Evolutionary conservation across 2,329 filamentous ascomycete genomes (phyloP).

Genomic region (Arthroderma sp.): DNA sequence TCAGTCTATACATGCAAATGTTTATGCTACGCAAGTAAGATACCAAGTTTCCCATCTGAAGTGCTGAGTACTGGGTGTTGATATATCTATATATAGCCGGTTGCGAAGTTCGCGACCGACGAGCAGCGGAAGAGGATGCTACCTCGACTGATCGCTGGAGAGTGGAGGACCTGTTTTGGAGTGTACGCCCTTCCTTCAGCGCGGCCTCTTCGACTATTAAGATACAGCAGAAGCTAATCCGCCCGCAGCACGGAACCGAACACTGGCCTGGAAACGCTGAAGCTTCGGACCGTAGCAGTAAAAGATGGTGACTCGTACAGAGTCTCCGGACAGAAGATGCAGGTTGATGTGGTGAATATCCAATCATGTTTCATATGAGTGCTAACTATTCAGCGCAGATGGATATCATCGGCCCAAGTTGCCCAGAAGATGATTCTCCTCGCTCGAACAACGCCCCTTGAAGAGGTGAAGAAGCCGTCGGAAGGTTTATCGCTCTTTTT

Average conservation of each 20-base stretch:
- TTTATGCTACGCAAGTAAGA: constrained; percentile 49
- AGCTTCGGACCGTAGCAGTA: constrained; percentile 53
- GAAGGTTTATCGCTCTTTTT: constrained; percentile 71
- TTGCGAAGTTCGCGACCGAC: constrained; percentile 58
- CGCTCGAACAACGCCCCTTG: constrained; percentile 59
- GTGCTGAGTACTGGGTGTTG: background rate
- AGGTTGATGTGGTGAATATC: background rate
- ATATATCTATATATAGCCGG: constrained; percentile 27
- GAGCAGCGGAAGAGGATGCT: constrained; percentile 54
- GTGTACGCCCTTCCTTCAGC: constrained; percentile 34
- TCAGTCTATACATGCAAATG: constrained; percentile 47
- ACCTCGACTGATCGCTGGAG: constrained; percentile 58
- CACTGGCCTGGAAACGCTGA: constrained; percentile 64
- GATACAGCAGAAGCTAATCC: constrained; percentile 57
- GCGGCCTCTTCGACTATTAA: background rate
- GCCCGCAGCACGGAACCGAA: constrained; percentile 56
- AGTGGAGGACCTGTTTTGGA: constrained; percentile 64
- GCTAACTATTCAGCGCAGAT: constrained; percentile 28
- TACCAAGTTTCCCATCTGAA: background rate
- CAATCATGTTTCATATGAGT: background rate
- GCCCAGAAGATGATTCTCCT: constrained; percentile 74
- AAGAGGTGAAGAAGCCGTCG: constrained; percentile 56
- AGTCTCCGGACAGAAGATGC: constrained; percentile 67
- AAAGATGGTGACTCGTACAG: constrained; percentile 51
- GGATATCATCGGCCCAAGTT: constrained; percentile 77